Conservation (phyloP, 768 basidiomycete genomes). For the Tulasnella sp. region DNA sequence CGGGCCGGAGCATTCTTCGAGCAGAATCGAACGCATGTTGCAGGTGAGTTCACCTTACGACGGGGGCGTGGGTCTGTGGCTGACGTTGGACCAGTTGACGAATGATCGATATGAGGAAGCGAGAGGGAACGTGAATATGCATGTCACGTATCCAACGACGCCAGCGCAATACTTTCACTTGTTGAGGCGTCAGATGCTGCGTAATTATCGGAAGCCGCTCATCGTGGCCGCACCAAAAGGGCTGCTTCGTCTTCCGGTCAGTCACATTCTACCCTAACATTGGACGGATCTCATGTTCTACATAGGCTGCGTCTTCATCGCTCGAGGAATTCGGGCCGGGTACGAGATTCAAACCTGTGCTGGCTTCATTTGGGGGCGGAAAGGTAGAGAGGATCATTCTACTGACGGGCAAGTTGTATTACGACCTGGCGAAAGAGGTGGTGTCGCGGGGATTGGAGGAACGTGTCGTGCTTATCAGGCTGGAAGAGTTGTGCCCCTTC, state of each 20-base stretch:
- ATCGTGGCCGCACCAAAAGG: constrained; percentile 79
- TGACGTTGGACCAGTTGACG: constrained; percentile 41
- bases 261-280: constrained; percentile 22
- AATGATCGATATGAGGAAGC: constrained; percentile 46
- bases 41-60: constrained; percentile 41
- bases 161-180: constrained; percentile 90
- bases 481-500: constrained; percentile 84
- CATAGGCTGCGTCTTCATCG: constrained; percentile 1
- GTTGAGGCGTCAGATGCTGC: constrained; percentile 68
- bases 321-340: not conserved
- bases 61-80: not conserved
- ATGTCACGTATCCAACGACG: constrained; percentile 75
- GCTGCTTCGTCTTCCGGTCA: constrained; percentile 59
- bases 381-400: constrained; percentile 54
- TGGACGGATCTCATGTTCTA: not conserved
- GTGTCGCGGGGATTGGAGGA: constrained; percentile 35
- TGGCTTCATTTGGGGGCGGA: constrained; percentile 9
- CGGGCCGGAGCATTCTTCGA: constrained; percentile 87
- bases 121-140: constrained; percentile 62
- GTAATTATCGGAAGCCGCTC: constrained; percentile 80
- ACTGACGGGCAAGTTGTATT: constrained; percentile 76
- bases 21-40: constrained; percentile 78
- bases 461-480: constrained; percentile 53
- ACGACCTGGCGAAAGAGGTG: constrained; percentile 68
- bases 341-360: constrained; percentile 6